Base-by-base conservation (phyloP, 2,329 filamentous ascomycete genomes). In the Monosporascus sp. region DNA sequence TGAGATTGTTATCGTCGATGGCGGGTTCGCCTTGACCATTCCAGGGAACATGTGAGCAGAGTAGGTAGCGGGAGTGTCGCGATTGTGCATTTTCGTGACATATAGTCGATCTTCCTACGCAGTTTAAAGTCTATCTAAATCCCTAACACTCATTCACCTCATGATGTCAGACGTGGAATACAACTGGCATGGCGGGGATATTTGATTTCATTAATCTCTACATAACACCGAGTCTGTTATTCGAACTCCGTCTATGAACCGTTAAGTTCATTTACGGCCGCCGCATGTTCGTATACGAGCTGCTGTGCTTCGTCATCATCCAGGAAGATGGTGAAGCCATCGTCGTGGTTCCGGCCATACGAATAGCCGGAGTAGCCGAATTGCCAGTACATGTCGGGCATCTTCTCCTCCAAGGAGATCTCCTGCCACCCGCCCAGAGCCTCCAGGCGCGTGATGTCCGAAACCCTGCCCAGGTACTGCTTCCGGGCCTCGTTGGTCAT, bases 341-440 rank as follows among this genome's bases (percentile, higher is more conserved):
- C 79, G 44, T 82, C 68, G 49, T 82, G 68, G 60, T 82, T 82
- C 42, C 72, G 70, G 1, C 79, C 78, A 39, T 78, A 80, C 3
- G 77, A 80, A 58, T 74, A 81, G 0, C 68, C 69, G 5, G 70
- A 72, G 57, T 68, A 81, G 0, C 79, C 79, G 57, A 70, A 81
- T 56, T 82, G 80, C 79, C 79, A 82, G 65, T 74, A 82, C 72
- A 81, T 70, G 55, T 81, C 78, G 2, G 75, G 66, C 62, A 82
- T 69, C 57, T 74, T 72, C 60, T 78, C 71, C 51, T 74, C 66
- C 6, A 78, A 57, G 15, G 67, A 70, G 5, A 77, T 77, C 24
- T 69, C 67, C 64, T 82, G 79, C 78, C 79, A 82, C 34, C 68
- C 65, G 11, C 72, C 70, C 2, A 80, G 54, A 1, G 76, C 77